Conservation (phyloP, 1,284 basidiomycete genomes). For the Sanguinoderma infundibulare region DNA sequence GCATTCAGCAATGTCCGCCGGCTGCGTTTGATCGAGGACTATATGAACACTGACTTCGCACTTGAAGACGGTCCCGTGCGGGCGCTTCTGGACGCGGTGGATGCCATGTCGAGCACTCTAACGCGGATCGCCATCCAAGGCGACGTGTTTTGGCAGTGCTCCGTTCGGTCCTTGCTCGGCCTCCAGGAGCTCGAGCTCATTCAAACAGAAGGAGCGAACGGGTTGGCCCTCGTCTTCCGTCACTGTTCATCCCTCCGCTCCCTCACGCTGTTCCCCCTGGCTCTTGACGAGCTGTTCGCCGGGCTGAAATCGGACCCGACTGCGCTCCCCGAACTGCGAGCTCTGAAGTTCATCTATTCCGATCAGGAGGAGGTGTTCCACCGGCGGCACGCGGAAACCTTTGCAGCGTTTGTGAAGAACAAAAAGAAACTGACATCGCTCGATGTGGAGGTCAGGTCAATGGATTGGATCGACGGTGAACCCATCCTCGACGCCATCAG, state of each 20-base stretch:
- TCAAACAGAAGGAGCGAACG: background rate
- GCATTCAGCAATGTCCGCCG: background rate
- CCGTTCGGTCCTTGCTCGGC: background rate
- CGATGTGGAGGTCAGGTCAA: background rate
- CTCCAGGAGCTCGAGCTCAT: constrained; percentile 3
- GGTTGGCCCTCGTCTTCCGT: background rate
- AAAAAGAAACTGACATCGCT: background rate
- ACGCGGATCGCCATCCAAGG: background rate
- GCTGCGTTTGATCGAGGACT: background rate
- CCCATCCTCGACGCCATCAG: background rate
- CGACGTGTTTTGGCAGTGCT: background rate
- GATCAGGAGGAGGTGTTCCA: background rate
- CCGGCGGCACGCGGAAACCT: background rate
- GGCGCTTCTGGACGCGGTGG: background rate
- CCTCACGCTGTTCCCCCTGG: background rate
- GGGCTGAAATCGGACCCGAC: background rate
- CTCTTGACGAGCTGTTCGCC: background rate
- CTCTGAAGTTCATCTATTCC: background rate
- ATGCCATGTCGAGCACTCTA: background rate
- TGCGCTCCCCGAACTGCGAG: background rate
- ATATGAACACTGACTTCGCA: background rate
- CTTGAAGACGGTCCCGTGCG: background rate
- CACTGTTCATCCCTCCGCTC: background rate
- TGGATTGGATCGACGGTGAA: background rate
- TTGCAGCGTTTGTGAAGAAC: background rate